Base-by-base conservation (phyloP, 2,329 filamentous ascomycete species). In the Decorospora gaudefroyi region DNA sequence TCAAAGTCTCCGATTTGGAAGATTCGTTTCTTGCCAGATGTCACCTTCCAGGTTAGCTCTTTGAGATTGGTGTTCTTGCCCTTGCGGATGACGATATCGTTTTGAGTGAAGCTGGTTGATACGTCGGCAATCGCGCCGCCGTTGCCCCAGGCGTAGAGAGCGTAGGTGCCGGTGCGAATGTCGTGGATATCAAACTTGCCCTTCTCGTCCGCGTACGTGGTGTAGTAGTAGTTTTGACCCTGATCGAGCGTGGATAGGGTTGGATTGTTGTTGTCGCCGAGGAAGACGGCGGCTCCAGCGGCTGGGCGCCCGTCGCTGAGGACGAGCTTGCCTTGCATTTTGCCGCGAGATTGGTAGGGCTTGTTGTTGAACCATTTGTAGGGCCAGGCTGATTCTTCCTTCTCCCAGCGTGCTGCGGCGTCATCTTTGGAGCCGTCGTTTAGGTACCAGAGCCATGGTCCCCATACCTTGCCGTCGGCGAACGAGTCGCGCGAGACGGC, bases 1-100 rank as follows among this genome's bases (percentile, higher is more conserved):
- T 79, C 76, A 12, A 78, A 72, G 12, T 69, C 71, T 16, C 77
- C 76, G 21, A 79, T 66, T 44, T 76, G 77, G 65, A 77, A 80
- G 31, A 80, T 71, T 25, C 64, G 65, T 26, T 69, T 71, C 13
- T 67, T 65, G 0, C 48, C 35, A 12, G 59, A 44, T 0, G 72
- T 70, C 2, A 74, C 61, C 0, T 51, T 53, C 77, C 77, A 79
- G 2, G 46, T 62, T 3, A 78, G 49, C 1, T 58, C 61, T 2
- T 72, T 70, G 1, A 78, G 63, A 5, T 71, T 64, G 1, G 67
- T 71, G 3, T 61, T 61, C 22, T 70, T 61, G 3, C 61, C 62
- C 1, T 67, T 51, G 2, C 55, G 40, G 10, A 78, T 67, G 1
- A 55, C 60, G 12, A 79, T 61, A 34, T 74, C 69, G 42, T 75